A percentile compares a stretch with the other conserved stretches of the same genome.
Conservation (phyloP, 176 grass and related monocot genomes). For the Rhynchospora tenuis region DNA sequence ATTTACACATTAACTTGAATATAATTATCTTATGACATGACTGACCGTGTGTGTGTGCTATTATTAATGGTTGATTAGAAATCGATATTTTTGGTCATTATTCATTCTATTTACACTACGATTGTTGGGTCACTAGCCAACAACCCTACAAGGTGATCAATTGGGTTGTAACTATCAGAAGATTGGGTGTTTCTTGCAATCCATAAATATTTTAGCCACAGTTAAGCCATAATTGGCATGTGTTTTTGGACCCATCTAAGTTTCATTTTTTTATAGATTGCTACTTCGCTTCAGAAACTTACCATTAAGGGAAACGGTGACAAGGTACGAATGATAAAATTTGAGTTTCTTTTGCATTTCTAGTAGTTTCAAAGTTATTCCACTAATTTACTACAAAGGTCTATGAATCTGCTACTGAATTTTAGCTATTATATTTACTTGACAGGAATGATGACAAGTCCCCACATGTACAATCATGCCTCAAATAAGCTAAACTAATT, state of each 20-base stretch:
- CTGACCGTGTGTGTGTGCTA: neutral
- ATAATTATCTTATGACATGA: constrained; percentile 2
- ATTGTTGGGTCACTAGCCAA: neutral
- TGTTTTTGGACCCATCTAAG: neutral
- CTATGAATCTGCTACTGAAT: neutral
- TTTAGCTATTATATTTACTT: neutral
- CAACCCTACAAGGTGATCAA: neutral
- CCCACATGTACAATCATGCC: neutral
- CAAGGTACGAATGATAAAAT: constrained; percentile 27
- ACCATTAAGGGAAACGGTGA: constrained; percentile 36
- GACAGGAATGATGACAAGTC: neutral
- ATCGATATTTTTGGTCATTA: neutral
- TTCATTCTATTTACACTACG: neutral
- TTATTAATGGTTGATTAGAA: neutral
- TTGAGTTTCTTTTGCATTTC: constrained; percentile 15
- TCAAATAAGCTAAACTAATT: neutral
- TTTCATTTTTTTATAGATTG: neutral
- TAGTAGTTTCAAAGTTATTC: neutral
- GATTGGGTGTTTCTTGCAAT: neutral
- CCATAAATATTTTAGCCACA: neutral
- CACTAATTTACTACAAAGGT: neutral
- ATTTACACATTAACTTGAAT: neutral
- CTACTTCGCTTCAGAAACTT: neutral
- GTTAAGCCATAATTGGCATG: neutral
- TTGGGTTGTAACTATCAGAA: neutral